Evolutionary conservation across 495 filamentous ascomycete genomes (phyloP), one percentile per base, ranked within the genome.

Genomic region (Chaetomium tenue): DNA sequence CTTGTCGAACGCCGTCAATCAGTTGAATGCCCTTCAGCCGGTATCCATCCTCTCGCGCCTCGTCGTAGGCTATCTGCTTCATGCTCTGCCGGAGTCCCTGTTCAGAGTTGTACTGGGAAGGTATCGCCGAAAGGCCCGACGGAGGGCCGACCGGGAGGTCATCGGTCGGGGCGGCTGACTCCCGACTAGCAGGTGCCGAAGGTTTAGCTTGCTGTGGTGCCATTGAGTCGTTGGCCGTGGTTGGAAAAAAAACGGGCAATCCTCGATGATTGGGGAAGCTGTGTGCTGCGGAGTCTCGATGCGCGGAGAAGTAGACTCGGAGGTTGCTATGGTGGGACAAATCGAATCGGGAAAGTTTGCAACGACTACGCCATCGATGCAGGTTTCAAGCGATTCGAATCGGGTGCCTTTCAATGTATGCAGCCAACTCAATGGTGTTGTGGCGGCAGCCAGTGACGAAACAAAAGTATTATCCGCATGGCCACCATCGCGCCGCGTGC

Each of bases 21-120:
- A 91, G 89, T 8, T 88, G 81, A 0, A 95, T 86, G 42, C 91
- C 92, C 65, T 89, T 87, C 20, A 95, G 73, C 40, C 91, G 84
- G 55, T 87, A 79, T 39, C 72, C 80, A 65, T 92, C 90, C 70
- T 96, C 91, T 20, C 74, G 70, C 3, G 77, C 72, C 59, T 74
- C 69, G 58, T 81, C 77, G 56, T 75, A 72, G 40, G 74, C 73
- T 23, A 73, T 76, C 44, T 71, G 72, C 63, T 61, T 68, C 37
- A 77, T 72, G 68, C 72, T 73, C 42, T 75, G 77, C 22, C 72
- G 74, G 20, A 81, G 67, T 42, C 59, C 65, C 62, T 75, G 74
- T 60, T 80, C 78, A 53, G 69, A 71, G 59, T 70, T 72, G 65
- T 75, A 81, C 65, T 76, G 77, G n/a, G 73, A 71, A 22, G 75